A percentile compares a stretch with the other conserved stretches of the same genome.
phyloP scores from a whole-genome alignment of 2,329 filamentous ascomycete genomes.

The Aspergillus intermedius region DNA sequence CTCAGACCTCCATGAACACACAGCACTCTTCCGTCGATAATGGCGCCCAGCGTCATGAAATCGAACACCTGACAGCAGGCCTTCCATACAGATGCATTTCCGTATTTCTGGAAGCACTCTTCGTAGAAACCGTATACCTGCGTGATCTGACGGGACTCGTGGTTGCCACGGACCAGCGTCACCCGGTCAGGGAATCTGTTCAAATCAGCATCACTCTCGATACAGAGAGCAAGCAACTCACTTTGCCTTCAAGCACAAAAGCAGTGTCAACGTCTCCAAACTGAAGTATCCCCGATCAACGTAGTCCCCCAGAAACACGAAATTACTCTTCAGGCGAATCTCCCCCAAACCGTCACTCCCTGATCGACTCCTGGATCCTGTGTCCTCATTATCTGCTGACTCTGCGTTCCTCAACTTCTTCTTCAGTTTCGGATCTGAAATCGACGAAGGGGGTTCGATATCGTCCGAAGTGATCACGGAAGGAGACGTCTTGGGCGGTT shows the following conservation, averaged over 20 bases:
- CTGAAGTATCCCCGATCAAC: constrained; percentile 70
- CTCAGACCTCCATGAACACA: constrained; percentile 67
- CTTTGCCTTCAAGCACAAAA: constrained; percentile 69
- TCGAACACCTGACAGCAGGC: constrained; percentile 73
- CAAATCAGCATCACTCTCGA: not conserved
- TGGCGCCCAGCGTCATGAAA: constrained; percentile 65
- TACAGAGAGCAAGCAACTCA: constrained; percentile 28
- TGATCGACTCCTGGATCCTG: constrained; percentile 20
- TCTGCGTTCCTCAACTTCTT: constrained; percentile 63
- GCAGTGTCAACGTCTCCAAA: constrained; percentile 64
- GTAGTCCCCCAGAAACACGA: constrained; percentile 67
- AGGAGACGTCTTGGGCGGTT: constrained; percentile 61
- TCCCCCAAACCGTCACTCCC: constrained; percentile 23
- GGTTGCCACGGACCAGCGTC: constrained; percentile 66
- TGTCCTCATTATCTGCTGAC: constrained; percentile 25
- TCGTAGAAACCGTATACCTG: constrained; percentile 76
- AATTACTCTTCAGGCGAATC: constrained; percentile 57
- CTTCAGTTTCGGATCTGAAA: constrained; percentile 78
- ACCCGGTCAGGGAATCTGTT: constrained; percentile 64
- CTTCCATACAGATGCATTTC: constrained; percentile 72
- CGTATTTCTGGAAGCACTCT: constrained; percentile 70
- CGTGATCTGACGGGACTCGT: constrained; percentile 71
- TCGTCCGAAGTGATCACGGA: constrained; percentile 82
- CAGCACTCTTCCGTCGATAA: constrained; percentile 67
- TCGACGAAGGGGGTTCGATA: constrained; percentile 82